Evolutionary conservation across 2,329 filamentous ascomycete genomes (phyloP).

Genomic region (Diaporthe citri): DNA sequence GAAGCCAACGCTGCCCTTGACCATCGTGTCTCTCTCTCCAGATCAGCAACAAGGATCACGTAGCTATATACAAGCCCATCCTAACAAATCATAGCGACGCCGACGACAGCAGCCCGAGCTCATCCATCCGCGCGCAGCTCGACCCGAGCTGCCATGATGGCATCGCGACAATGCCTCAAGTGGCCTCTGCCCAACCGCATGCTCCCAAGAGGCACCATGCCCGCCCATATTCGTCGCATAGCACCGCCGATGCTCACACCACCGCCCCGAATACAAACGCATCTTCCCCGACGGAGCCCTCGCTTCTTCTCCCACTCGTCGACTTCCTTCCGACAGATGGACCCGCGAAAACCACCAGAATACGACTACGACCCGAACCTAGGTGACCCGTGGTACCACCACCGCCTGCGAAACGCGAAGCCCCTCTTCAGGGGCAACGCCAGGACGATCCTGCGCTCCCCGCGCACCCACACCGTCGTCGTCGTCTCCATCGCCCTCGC

Average conservation of each 20-base stretch:
- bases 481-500: slow-evolving; percentile 58
- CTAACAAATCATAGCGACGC: neutral
- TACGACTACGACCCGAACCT: slow-evolving; percentile 37
- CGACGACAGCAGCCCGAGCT: neutral
- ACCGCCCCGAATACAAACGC: neutral
- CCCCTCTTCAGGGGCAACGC: slow-evolving; percentile 57
- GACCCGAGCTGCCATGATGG: slow-evolving; percentile 26
- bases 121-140: neutral
- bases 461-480: slow-evolving; percentile 56
- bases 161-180: slow-evolving; percentile 29
- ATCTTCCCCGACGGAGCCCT: neutral
- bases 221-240: neutral
- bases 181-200: neutral
- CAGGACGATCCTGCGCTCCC: slow-evolving; percentile 49
- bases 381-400: slow-evolving; percentile 41
- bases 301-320: slow-evolving; percentile 41
- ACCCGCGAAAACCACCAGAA: slow-evolving; percentile 29
- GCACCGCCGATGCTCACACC: neutral
- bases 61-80: neutral
- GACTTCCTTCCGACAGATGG: slow-evolving; percentile 26
- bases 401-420: slow-evolving; percentile 47
- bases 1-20: neutral
- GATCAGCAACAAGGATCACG: neutral
- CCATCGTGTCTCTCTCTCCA: neutral
- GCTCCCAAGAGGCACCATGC: neutral